A percentile compares a stretch with the other conserved stretches of the same genome.
Conservation (phyloP, 73 alveolate species). For the Tetrahymena borealis region DNA sequence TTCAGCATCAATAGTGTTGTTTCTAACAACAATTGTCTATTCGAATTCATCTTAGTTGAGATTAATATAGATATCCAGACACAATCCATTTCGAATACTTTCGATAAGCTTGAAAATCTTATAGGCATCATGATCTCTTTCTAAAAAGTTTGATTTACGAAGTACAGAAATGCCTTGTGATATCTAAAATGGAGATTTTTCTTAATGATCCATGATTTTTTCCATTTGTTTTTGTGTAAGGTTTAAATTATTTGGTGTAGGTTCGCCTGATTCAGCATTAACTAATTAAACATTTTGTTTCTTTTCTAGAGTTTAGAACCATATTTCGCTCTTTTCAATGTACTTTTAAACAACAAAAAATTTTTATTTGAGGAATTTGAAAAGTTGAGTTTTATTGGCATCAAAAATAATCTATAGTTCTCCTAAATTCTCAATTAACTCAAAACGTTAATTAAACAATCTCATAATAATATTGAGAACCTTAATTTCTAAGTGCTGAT, state of each 20-base stretch:
- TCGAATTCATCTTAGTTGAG: not conserved
- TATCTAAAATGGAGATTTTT: not conserved
- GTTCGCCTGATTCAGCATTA: conserved; percentile 20
- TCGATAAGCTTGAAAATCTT: not conserved
- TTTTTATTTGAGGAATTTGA: conserved; percentile 2
- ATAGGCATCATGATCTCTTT: not conserved
- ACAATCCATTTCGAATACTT: not conserved
- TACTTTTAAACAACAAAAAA: not conserved
- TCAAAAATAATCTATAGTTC: conserved; percentile 23
- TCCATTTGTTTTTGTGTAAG: not conserved
- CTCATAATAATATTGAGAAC: conserved; percentile 30
- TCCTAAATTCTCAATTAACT: conserved; percentile 8
- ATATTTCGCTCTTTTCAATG: conserved; percentile 29
- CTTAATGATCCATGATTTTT: conserved; percentile 1
- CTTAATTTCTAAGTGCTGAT: conserved; percentile 18
- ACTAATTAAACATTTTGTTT: conserved; percentile 20
- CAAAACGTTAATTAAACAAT: conserved; percentile 26
- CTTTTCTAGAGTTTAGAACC: conserved; percentile 20
- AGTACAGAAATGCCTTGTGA: not conserved
- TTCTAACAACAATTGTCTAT: not conserved
- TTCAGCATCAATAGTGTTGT: not conserved
- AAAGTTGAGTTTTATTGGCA: conserved; percentile 16
- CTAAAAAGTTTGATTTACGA: not conserved
- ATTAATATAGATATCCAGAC: not conserved
- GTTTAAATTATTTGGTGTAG: not conserved